Evolutionary conservation across 371 early-diverging fungal genomes (phyloP).

Genomic region (Umbelopsis sp.): DNA sequence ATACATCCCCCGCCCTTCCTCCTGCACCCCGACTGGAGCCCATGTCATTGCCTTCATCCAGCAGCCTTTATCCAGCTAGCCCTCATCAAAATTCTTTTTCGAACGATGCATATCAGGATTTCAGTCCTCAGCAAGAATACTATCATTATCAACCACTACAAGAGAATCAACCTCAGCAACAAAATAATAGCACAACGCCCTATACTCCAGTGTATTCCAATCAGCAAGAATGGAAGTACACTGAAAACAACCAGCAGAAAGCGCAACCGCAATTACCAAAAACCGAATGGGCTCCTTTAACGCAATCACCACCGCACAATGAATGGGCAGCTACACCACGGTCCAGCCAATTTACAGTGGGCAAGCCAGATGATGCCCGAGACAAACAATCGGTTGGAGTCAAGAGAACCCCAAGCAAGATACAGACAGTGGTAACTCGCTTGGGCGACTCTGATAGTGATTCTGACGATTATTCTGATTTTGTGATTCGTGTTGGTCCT

Average conservation of each 20-base stretch:
- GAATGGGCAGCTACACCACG: not conserved
- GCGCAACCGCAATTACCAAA: too few relatives aligned
- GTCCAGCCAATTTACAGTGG: not conserved
- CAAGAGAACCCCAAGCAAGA: not conserved
- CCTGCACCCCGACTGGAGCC: not conserved
- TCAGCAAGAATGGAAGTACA: not conserved
- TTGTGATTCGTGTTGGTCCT: constrained; percentile 5
- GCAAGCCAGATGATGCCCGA: not conserved
- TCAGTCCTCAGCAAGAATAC: not conserved
- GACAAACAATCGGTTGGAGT: not conserved
- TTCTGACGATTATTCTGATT: constrained; percentile 6
- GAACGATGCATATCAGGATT: not conserved
- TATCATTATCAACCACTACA: not conserved
- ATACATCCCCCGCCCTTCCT: not conserved
- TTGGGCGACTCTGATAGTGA: not conserved
- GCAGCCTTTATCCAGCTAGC: not conserved
- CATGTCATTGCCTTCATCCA: too few relatives aligned
- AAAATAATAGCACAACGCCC: not conserved
- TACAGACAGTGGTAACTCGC: not conserved
- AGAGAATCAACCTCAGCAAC: not conserved
- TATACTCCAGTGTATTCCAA: not conserved
- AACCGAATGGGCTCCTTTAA: not conserved
- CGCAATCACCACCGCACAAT: not conserved
- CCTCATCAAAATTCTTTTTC: not conserved
- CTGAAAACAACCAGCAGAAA: too few relatives aligned